Evolutionary conservation across 139 green algal genomes (phyloP).

Genomic region (Nannochloris sp.): DNA sequence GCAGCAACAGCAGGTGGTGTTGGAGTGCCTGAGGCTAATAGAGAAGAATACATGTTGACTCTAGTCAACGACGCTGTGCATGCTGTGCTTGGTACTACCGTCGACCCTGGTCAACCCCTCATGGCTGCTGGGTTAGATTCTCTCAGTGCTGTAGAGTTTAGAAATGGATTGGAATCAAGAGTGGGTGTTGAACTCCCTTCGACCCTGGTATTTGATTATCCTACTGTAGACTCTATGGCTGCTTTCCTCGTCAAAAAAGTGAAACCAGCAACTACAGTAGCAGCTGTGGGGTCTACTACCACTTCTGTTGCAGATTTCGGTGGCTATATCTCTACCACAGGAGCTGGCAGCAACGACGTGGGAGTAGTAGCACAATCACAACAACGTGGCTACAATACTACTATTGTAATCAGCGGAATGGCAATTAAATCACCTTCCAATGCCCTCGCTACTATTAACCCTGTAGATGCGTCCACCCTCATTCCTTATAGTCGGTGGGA

Average conservation of each 20-base stretch:
- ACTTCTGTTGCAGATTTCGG: background rate
- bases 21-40: background rate
- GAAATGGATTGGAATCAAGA: constrained; percentile 51
- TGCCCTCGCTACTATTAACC: background rate
- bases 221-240: constrained; percentile 38
- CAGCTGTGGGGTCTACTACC: background rate
- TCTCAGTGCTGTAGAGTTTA: constrained; percentile 67
- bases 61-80: constrained; percentile 17
- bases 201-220: constrained; percentile 80
- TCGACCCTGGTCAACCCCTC: constrained; percentile 19
- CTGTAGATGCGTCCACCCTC: constrained; percentile 13
- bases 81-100: constrained; percentile 10
- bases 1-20: background rate
- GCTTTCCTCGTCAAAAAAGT: constrained; percentile 30
- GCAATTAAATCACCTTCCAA: background rate
- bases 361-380: background rate
- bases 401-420: background rate
- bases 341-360: background rate
- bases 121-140: constrained; percentile 58
- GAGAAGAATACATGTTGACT: constrained; percentile 5
- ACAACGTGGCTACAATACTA: background rate
- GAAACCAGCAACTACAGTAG: background rate
- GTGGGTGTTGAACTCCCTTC: constrained; percentile 59
- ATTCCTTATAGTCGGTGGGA: constrained; percentile 33
- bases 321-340: background rate